These are phyloP conservation scores for Fusarium sororula DNA, from an alignment of 2,329 filamentous ascomycete genomes.

Conservation along the genomic window DNA sequence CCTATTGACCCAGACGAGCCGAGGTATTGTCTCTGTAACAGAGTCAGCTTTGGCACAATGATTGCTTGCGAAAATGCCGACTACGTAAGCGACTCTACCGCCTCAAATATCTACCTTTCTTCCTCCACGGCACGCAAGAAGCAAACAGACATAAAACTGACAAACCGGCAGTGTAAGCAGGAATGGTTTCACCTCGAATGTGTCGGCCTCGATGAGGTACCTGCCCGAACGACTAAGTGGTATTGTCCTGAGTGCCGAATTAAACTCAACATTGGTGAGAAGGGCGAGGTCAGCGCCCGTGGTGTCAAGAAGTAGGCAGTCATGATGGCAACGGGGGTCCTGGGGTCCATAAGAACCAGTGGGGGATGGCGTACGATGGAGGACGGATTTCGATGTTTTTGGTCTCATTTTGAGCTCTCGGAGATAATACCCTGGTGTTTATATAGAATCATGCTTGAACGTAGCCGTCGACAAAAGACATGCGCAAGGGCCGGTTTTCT, in stretches of 20 bases:
- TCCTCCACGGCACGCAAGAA: conserved; percentile 4
- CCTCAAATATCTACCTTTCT: neutral
- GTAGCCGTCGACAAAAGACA: neutral
- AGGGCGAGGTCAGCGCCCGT: conserved; percentile 69
- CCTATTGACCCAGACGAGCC: conserved; percentile 79
- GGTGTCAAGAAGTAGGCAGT: conserved; percentile 57
- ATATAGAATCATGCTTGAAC: neutral
- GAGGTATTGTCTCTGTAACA: conserved; percentile 80
- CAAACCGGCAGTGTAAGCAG: conserved; percentile 71
- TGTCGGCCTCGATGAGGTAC: conserved; percentile 73
- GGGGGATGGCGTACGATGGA: neutral
- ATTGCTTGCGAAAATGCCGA: conserved; percentile 83
- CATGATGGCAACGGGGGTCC: neutral
- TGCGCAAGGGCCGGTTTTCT: neutral
- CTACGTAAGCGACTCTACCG: conserved; percentile 58
- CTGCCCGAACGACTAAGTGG: conserved; percentile 80
- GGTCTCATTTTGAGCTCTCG: neutral
- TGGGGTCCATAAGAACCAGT: neutral
- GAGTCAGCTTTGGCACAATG: conserved; percentile 85
- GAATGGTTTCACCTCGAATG: conserved; percentile 90
- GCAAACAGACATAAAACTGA: conserved; percentile 28
- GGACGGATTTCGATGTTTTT: neutral
- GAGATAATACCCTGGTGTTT: conserved; percentile 15
- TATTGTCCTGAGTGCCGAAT: conserved; percentile 82
- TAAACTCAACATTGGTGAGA: conserved; percentile 69